A percentile compares a stretch with the other conserved stretches of the same genome.
phyloP scores from a whole-genome alignment of 768 basidiomycete species.

The Lactarius hatsudake region DNA sequence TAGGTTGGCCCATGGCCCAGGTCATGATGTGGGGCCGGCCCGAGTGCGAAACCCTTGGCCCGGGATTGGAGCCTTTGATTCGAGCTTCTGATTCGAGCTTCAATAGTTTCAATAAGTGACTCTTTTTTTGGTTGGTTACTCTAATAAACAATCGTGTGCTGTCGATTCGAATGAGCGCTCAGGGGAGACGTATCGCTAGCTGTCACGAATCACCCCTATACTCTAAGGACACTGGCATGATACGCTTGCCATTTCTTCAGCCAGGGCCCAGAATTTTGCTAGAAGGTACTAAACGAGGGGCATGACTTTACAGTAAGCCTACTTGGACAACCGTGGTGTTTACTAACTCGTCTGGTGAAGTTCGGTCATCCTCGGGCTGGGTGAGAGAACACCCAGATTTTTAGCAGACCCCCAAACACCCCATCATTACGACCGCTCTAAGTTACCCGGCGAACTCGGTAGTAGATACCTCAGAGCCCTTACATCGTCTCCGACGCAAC shows the following conservation, averaged over 20 bases:
- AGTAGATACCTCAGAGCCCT: neutral
- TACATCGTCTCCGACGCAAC: neutral
- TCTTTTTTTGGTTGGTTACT: neutral
- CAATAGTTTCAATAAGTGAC: too few relatives aligned
- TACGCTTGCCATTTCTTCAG: neutral
- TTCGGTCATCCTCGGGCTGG: conserved; percentile 14
- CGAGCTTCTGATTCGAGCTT: too few relatives aligned
- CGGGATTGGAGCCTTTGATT: neutral
- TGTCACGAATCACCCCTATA: too few relatives aligned
- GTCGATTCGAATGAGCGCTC: neutral
- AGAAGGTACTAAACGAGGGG: neutral
- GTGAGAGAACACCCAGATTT: conserved; percentile 11
- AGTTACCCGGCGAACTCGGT: neutral
- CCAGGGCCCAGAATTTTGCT: too few relatives aligned
- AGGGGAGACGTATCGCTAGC: neutral
- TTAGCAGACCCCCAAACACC: conserved; percentile 15
- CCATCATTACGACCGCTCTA: neutral
- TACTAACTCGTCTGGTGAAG: neutral
- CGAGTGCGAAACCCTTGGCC: neutral
- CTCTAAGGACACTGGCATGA: too few relatives aligned
- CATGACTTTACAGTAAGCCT: too few relatives aligned
- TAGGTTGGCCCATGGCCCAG: neutral
- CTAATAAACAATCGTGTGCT: neutral
- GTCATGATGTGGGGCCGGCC: neutral
- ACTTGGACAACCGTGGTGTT: neutral